phyloP scores from a whole-genome alignment of 495 filamentous ascomycete genomes.

The Hypomontagnella submonticulosa region DNA sequence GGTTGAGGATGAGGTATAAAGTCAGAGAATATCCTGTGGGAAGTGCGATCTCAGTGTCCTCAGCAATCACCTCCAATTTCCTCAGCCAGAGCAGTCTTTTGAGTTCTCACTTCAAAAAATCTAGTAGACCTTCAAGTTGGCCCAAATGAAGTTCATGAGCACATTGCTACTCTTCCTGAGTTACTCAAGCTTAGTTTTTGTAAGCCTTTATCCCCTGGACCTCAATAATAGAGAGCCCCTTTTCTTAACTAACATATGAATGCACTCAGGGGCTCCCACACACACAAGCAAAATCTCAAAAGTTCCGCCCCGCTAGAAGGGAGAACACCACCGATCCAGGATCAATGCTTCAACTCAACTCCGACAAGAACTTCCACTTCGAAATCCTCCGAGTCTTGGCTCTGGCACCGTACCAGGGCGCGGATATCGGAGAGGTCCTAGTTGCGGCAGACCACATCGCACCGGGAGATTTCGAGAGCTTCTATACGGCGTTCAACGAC shows the following conservation, averaged over 20 bases:
- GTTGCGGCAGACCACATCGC: conserved; percentile 48
- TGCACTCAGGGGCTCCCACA: conserved; percentile 10
- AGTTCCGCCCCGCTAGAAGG: conserved; percentile 1
- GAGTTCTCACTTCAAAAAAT: neutral
- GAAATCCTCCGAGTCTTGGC: conserved; percentile 49
- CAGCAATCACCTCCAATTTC: neutral
- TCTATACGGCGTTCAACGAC: conserved; percentile 45
- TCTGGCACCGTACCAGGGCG: conserved; percentile 44
- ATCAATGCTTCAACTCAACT: conserved; percentile 38
- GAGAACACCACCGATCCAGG: conserved; percentile 20
- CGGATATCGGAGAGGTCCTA: conserved; percentile 55
- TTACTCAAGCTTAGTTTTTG: conserved; percentile 23
- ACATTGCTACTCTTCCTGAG: neutral
- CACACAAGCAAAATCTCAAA: neutral
- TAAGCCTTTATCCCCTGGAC: conserved; percentile 4
- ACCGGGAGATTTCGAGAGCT: conserved; percentile 53
- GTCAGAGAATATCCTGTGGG: no score
- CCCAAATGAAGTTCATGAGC: conserved; percentile 20
- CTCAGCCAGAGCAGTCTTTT: neutral
- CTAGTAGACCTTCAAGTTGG: neutral
- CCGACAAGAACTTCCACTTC: conserved; percentile 50
- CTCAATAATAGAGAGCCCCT: neutral
- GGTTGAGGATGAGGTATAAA: conserved; percentile 22
- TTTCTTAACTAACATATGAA: conserved; percentile 6
- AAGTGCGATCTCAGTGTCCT: neutral